phyloP scores from a whole-genome alignment of 140 eudicot genomes.

The Cichorium intybus region DNA sequence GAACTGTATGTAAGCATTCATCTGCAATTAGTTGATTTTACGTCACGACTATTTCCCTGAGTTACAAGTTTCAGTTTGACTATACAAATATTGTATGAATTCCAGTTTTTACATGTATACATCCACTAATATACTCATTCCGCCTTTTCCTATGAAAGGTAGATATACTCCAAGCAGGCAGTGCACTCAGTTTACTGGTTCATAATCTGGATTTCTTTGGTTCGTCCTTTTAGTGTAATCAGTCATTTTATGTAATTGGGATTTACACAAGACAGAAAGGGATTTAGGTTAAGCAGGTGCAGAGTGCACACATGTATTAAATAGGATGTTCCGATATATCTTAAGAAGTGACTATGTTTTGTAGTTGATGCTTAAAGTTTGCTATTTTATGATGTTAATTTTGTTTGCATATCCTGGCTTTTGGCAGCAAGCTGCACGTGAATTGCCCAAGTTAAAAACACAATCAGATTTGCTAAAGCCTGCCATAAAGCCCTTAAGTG shows the following conservation, averaged over 20 bases:
- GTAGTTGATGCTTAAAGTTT: neutral
- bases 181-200: neutral
- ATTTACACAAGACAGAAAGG: too few species aligned
- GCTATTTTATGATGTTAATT: neutral
- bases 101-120: neutral
- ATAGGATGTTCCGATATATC: conserved; percentile 1
- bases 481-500: conserved; percentile 69
- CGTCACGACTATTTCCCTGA: neutral
- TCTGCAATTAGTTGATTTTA: neutral
- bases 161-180: neutral
- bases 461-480: conserved; percentile 54
- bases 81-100: neutral
- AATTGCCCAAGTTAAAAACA: conserved; percentile 52
- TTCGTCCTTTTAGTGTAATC: neutral
- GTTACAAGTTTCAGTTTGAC: neutral
- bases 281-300: too few species aligned
- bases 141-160: neutral
- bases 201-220: neutral
- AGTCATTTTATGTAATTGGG: too few species aligned
- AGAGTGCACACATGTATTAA: neutral
- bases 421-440: conserved; percentile 72
- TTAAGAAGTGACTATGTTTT: neutral
- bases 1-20: neutral
- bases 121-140: neutral
- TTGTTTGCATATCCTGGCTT: conserved; percentile 1